Conservation (phyloP, 2,329 filamentous ascomycete species). For the Leptosphaerulina australis region DNA sequence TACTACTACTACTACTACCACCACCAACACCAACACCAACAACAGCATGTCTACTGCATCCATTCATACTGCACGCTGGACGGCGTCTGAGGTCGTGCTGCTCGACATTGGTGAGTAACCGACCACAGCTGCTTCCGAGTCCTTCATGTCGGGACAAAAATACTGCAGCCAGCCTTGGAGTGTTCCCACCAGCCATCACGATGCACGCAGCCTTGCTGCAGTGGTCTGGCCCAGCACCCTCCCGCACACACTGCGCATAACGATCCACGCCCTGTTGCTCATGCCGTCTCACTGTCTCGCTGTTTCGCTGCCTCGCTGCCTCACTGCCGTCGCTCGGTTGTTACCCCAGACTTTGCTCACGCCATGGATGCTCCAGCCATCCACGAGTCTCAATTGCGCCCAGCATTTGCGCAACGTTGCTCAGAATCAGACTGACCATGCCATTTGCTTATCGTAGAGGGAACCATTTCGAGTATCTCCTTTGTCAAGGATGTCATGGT, state of each 20-base stretch:
- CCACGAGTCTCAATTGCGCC: constrained; percentile 24
- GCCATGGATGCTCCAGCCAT: constrained; percentile 35
- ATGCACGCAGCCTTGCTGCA: constrained; percentile 23
- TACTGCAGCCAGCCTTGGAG: constrained; percentile 28
- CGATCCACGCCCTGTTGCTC: constrained; percentile 18
- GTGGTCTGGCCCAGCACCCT: constrained; percentile 29
- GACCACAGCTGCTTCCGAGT: constrained; percentile 25
- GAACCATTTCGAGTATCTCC: constrained; percentile 81
- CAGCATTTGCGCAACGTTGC: constrained; percentile 25
- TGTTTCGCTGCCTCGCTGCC: constrained; percentile 20
- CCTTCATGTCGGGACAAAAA: constrained; percentile 17
- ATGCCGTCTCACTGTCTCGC: constrained; percentile 19
- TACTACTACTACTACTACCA: no score
- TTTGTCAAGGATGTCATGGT: constrained; percentile 85
- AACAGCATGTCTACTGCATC: constrained; percentile 37
- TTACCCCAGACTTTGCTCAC: constrained; percentile 40
- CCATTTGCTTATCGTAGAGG: constrained; percentile 61
- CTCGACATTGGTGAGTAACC: constrained; percentile 64
- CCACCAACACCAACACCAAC: no score
- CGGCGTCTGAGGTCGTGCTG: constrained; percentile 56
- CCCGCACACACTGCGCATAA: constrained; percentile 25
- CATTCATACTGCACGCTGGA: constrained; percentile 40
- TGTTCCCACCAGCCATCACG: constrained; percentile 18
- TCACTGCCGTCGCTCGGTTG: constrained; percentile 25
- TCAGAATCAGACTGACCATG: constrained; percentile 34